Conservation (phyloP, 805 yeast genomes). For the Candida verbasci region DNA sequence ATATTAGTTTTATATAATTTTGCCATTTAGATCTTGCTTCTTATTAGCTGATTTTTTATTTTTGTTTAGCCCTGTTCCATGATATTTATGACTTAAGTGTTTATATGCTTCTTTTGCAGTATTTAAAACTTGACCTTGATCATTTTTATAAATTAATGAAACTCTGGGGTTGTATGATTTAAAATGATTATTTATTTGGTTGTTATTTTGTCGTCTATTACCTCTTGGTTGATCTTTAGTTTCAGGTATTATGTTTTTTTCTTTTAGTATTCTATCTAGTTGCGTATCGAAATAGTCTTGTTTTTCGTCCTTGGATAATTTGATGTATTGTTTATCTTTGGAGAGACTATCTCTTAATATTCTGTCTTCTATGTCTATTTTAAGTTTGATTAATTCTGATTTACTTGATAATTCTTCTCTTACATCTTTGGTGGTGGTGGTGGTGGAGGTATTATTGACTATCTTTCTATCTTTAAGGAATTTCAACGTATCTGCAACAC, state of each 20-base stretch:
- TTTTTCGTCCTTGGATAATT: conserved; percentile 25
- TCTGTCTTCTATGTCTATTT: conserved; percentile 30
- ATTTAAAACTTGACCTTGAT: conserved; percentile 52
- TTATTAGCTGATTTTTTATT: not conserved
- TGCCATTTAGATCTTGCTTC: too few relatives aligned
- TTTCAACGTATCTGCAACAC: conserved; percentile 25
- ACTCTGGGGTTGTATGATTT: conserved; percentile 43
- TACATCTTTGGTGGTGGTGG: too few relatives aligned
- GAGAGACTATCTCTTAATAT: conserved; percentile 25
- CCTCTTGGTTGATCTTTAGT: not conserved
- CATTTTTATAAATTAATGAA: conserved; percentile 59
- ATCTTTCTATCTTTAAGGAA: conserved; percentile 22
- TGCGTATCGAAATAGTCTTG: conserved; percentile 18
- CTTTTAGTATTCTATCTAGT: conserved; percentile 26
- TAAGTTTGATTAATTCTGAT: conserved; percentile 26
- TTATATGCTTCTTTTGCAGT: conserved; percentile 69
- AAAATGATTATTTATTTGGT: conserved; percentile 9
- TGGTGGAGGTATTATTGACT: conserved; percentile 11
- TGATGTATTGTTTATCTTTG: conserved; percentile 20
- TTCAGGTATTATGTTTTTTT: conserved; percentile 20
- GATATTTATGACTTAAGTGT: conserved; percentile 71
- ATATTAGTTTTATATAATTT: too few relatives aligned
- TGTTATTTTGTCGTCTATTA: not conserved
- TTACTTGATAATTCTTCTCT: conserved; percentile 21
- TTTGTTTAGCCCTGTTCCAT: conserved; percentile 41